These are phyloP conservation scores for Trichoderma atrobrunneum DNA, from an alignment of 2,329 filamentous ascomycete genomes.

Conservation along the genomic window DNA sequence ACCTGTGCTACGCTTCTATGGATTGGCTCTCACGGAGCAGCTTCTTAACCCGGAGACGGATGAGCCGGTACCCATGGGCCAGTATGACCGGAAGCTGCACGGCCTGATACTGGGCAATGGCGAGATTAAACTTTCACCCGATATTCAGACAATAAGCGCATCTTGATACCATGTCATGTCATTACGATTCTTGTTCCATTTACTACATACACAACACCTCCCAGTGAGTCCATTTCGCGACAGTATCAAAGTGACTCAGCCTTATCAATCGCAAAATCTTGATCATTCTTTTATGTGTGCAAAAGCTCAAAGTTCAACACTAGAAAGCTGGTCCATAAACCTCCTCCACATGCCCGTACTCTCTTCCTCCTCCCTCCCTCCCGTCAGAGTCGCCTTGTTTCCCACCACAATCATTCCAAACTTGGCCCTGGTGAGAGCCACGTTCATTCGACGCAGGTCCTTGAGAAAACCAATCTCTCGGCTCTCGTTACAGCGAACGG, in stretches of 20 bases:
- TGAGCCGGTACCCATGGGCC: conserved; percentile 68
- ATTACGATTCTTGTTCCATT: background rate
- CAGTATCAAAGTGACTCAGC: background rate
- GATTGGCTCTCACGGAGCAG: conserved; percentile 83
- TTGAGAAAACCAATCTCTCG: conserved; percentile 40
- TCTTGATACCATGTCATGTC: background rate
- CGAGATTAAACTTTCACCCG: conserved; percentile 42
- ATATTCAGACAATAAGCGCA: background rate
- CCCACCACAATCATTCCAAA: conserved; percentile 35
- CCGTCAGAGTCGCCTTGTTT: conserved; percentile 30
- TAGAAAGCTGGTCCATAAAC: background rate
- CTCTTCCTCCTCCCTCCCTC: conserved; percentile 8
- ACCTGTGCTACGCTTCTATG: conserved; percentile 58
- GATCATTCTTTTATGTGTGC: background rate
- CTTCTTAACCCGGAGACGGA: conserved; percentile 59
- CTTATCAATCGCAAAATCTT: background rate
- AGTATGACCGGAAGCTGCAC: conserved; percentile 77
- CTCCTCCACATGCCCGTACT: conserved; percentile 20
- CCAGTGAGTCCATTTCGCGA: background rate
- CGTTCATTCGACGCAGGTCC: conserved; percentile 41
- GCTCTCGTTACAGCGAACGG: conserved; percentile 40
- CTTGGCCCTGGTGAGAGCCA: conserved; percentile 39
- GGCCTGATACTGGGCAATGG: conserved; percentile 73
- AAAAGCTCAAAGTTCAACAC: background rate
- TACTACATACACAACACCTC: no score